Conservation (phyloP, 345 rosid species). For the Dipteronia dyeriana region DNA sequence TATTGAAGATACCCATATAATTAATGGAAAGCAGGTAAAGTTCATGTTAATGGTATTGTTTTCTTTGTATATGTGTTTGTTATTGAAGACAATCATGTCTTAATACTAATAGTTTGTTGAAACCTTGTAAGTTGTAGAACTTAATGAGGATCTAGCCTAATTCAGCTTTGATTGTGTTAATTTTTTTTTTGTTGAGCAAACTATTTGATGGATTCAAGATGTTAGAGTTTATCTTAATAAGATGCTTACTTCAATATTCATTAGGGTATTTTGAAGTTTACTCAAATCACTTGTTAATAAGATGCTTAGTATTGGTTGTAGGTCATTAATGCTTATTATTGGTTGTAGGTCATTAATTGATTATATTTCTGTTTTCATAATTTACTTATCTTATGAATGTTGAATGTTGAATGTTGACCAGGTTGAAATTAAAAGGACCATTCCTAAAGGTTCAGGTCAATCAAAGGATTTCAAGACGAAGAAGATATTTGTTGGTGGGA, state of each 20-base stretch:
- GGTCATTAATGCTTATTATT: not conserved
- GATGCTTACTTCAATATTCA: not conserved
- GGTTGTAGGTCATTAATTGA: not conserved
- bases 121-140: not conserved
- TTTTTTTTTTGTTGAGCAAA: not conserved
- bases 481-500: conserved; percentile 95
- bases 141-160: not conserved
- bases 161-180: too few species aligned
- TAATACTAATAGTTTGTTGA: not conserved
- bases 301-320: not conserved
- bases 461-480: conserved; percentile 78
- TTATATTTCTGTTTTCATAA: not conserved
- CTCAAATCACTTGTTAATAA: not conserved
- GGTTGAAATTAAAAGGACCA: conserved; percentile 97
- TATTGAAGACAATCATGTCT: not conserved
- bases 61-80: not conserved
- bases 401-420: conserved; percentile 28
- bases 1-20: conserved; percentile 67
- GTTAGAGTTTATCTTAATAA: not conserved
- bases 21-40: conserved; percentile 83
- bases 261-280: not conserved
- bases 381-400: not conserved
- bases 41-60: not conserved
- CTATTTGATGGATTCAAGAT: not conserved
- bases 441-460: conserved; percentile 79